These are phyloP conservation scores for Oryza nivara DNA, from an alignment of 176 grass and related monocot genomes.

Conservation along the genomic window DNA sequence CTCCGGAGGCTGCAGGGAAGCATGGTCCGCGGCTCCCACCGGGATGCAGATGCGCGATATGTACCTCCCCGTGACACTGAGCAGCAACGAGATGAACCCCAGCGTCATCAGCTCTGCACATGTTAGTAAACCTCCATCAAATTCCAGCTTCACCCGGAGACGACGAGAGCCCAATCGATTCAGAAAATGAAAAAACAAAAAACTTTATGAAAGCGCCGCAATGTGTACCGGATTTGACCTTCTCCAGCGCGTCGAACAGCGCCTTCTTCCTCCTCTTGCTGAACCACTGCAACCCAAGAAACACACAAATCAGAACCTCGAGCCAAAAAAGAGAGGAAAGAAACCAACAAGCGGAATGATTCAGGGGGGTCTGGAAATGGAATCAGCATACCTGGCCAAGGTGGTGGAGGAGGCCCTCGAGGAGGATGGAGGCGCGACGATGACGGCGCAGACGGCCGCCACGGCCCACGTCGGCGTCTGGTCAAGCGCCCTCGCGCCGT, in stretches of 20 bases:
- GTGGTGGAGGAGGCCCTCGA: constrained; percentile 76
- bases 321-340: not conserved
- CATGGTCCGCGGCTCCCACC: constrained; percentile 68
- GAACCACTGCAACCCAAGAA: constrained; percentile 59
- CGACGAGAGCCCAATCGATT: not conserved
- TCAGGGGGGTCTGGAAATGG: not conserved
- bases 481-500: constrained; percentile 60
- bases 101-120: constrained; percentile 95
- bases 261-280: constrained; percentile 65
- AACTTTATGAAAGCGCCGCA: not conserved
- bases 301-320: not conserved
- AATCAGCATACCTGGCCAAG: constrained; percentile 42
- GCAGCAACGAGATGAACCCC: constrained; percentile 90
- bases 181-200: not conserved
- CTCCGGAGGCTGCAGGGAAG: constrained; percentile 55
- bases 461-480: constrained; percentile 94
- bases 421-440: constrained; percentile 74
- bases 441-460: constrained; percentile 64
- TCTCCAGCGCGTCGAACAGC: constrained; percentile 73
- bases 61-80: constrained; percentile 62
- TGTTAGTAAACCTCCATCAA: constrained; percentile 13
- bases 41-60: constrained; percentile 81
- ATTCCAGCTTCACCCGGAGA: not conserved
- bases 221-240: constrained; percentile 74
- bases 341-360: not conserved